Base-by-base conservation (phyloP, 2,329 filamentous ascomycete genomes). In the Aspergillus vadensis region DNA sequence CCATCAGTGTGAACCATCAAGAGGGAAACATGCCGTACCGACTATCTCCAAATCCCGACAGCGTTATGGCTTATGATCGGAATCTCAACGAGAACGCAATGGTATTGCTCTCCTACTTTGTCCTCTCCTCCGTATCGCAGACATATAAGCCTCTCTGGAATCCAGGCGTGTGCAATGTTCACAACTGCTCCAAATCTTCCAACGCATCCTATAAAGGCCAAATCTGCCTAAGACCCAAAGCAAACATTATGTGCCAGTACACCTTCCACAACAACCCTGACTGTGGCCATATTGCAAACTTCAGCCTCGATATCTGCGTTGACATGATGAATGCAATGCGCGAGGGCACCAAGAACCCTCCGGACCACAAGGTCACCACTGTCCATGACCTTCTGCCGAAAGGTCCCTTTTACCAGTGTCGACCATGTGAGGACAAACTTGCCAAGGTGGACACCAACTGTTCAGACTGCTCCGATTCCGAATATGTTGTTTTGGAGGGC, bases 261-360 rank as follows among this genome's bases (percentile, higher is more conserved):
- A 70, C 59, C 14, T 70, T 67, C 47, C 67, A 72, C 55, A 69
- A 71, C 57, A 69, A 68, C 48, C 57, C 61, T 10, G 15, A 12
- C 27, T 74, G 70, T 48, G 69, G 71, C 19, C 71, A 73, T 48
- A 70, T 73, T 38, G 60, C 67, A 48, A 63, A 61, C 49, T 71
- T 63, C 58, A 69, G 54, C 2, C 49, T 71, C 17, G 59, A 56
- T 19, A 67, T 64, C 57, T 73, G 71, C 54, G 41, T 58, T n/a
- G 55, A 63, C 1, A 67, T 67, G 43, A 67, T 68, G 21, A 65
- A 67, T 23, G 39, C 47, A 4, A 54, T 73, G 14, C 67, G 66
- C n/a, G 12, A 36, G 10, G 32, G 19, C 41, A 14, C 41, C n/a
- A 23, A 12, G 5, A 19, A 19, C 2, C 41, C 41, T 14, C 41